These are phyloP conservation scores for Raffaelea arxii DNA, from an alignment of 2,329 filamentous ascomycete species.

Conservation along the genomic window DNA sequence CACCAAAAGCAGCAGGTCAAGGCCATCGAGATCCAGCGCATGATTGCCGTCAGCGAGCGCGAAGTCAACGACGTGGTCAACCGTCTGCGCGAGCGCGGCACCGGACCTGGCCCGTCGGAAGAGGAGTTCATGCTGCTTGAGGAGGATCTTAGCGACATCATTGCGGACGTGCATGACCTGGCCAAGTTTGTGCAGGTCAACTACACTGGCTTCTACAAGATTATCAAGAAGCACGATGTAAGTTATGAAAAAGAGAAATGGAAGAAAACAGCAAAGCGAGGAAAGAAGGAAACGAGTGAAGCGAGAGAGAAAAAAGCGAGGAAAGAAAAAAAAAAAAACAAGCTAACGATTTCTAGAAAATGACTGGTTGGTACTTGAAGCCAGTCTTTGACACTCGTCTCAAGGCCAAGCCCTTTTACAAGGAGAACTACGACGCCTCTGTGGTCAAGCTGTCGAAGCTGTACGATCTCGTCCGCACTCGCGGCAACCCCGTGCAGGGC, in stretches of 20 bases:
- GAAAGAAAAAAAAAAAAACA: no score
- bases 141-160: conserved; percentile 93
- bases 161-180: conserved; percentile 94
- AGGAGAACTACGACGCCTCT: conserved; percentile 95
- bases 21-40: conserved; percentile 85
- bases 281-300: no score
- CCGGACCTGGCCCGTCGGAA: conserved; percentile 57
- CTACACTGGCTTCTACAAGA: conserved; percentile 99
- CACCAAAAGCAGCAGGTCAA: conserved; percentile 97
- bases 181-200: conserved; percentile 98
- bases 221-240: conserved; percentile 99
- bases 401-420: conserved; percentile 96
- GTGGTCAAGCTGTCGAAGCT: conserved; percentile 90
- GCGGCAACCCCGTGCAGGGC: conserved; percentile 85
- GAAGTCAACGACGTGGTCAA: conserved; percentile 84
- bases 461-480: conserved; percentile 88
- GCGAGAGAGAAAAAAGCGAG: no score
- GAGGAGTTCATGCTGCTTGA: conserved; percentile 92
- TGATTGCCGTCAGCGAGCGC: conserved; percentile 78
- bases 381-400: conserved; percentile 93
- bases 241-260: no score
- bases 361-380: conserved; percentile 84
- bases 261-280: no score
- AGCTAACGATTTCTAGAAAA: conserved; percentile 72
- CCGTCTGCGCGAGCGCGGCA: conserved; percentile 55